Percentiles rank a stretch among this genome's conserved stretches.
Conservation (phyloP, 495 filamentous ascomycete species). For the Venustampulla echinocandica region DNA sequence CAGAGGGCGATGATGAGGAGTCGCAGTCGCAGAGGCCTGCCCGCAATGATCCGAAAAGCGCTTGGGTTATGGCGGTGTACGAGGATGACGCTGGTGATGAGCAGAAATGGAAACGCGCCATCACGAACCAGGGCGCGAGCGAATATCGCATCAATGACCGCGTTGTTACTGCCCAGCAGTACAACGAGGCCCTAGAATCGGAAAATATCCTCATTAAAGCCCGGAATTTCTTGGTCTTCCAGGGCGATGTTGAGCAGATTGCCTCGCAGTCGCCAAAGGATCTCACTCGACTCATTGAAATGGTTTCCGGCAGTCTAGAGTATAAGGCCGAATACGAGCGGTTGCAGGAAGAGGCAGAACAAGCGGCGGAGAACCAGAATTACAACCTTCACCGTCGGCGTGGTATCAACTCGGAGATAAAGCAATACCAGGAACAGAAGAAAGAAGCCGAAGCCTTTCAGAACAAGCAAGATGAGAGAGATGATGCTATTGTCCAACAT, state of each 20-base stretch:
- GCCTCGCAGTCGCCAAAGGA: constrained; percentile 88
- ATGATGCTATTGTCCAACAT: constrained; percentile 88
- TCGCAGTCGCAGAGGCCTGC: constrained; percentile 41
- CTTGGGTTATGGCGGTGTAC: constrained; percentile 99
- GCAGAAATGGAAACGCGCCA: constrained; percentile 89
- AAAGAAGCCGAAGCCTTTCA: constrained; percentile 89
- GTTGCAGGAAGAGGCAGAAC: constrained; percentile 74
- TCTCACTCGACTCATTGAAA: constrained; percentile 91
- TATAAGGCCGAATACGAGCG: constrained; percentile 93
- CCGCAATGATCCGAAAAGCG: constrained; percentile 73
- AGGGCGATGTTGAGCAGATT: constrained; percentile 97
- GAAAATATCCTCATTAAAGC: constrained; percentile 98
- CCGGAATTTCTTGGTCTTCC: constrained; percentile 95
- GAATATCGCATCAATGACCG: constrained; percentile 96
- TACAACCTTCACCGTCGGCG: constrained; percentile 80
- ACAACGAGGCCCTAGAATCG: constrained; percentile 84
- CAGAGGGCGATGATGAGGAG: constrained; percentile 47
- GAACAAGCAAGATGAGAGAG: constrained; percentile 76
- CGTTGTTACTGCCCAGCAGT: constrained; percentile 78
- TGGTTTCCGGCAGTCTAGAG: constrained; percentile 93
- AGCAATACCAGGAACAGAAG: constrained; percentile 95
- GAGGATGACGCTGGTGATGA: constrained; percentile 95
- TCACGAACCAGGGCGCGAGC: constrained; percentile 79
- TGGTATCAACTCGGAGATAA: constrained; percentile 95
- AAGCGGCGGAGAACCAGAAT: constrained; percentile 78